phyloP scores from a whole-genome alignment of 257 asterid species.

The Solanum rostratum region DNA sequence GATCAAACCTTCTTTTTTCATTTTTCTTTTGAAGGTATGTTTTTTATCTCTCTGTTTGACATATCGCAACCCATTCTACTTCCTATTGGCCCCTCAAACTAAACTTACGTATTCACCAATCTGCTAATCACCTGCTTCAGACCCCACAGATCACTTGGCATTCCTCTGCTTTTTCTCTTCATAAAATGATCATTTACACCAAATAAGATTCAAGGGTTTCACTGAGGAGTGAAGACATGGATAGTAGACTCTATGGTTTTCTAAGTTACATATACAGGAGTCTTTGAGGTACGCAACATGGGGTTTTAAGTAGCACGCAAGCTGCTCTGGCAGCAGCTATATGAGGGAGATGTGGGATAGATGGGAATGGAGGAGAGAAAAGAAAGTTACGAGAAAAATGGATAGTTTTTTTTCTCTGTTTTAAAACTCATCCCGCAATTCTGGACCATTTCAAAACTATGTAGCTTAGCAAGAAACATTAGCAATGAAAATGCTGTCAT shows the following conservation, averaged over 20 bases:
- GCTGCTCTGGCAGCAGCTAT: background rate
- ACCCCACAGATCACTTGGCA: background rate
- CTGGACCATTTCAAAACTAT: background rate
- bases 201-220: background rate
- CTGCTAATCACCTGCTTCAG: background rate
- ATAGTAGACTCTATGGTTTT: background rate
- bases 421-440: background rate
- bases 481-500: background rate
- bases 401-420: background rate
- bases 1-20: background rate
- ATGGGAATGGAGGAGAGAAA: background rate
- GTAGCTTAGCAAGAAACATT: background rate
- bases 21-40: background rate
- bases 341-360: background rate
- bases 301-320: background rate
- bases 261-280: background rate
- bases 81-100: background rate
- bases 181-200: background rate
- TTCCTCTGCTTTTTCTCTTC: background rate
- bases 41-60: background rate
- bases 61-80: background rate
- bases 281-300: background rate
- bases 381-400: background rate
- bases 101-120: background rate
- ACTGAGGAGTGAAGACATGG: background rate